These are phyloP conservation scores for Petrea volubilis DNA, from an alignment of 257 asterid genomes.

Conservation along the genomic window DNA sequence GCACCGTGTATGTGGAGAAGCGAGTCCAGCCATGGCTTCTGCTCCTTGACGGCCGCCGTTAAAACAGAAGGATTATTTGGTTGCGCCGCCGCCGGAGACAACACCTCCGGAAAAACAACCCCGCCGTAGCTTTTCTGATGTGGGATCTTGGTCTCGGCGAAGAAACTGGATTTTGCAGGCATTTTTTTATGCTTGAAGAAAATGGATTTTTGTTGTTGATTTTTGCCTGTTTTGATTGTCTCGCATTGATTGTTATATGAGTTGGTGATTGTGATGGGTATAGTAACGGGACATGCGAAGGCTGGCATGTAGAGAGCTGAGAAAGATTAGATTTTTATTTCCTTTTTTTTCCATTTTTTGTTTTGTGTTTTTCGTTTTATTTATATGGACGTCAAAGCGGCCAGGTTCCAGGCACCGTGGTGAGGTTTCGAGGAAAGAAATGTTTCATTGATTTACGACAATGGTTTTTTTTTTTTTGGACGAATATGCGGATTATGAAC, in stretches of 20 bases:
- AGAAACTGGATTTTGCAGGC: conserved; percentile 40
- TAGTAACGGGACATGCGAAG: conserved; percentile 10
- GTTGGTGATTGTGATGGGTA: conserved; percentile 5
- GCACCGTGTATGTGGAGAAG: conserved; percentile 67
- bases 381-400: conserved; percentile 28
- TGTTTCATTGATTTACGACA: neutral
- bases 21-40: conserved; percentile 59
- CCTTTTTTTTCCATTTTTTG: neutral
- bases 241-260: neutral
- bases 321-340: neutral
- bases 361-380: neutral
- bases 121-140: conserved; percentile 56
- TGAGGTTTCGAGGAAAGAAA: neutral
- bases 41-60: conserved; percentile 43
- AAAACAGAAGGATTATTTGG: conserved; percentile 18
- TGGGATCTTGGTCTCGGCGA: conserved; percentile 51
- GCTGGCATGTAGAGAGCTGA: conserved; percentile 24
- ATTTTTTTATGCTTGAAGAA: conserved; percentile 20
- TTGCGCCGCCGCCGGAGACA: conserved; percentile 36
- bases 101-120: conserved; percentile 56
- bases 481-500: neutral
- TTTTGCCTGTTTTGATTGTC: neutral
- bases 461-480: neutral
- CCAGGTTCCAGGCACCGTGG: conserved; percentile 15
- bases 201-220: neutral